Conservation (phyloP, 2,329 filamentous ascomycete genomes). For the Microcyclospora tardicrescens region DNA sequence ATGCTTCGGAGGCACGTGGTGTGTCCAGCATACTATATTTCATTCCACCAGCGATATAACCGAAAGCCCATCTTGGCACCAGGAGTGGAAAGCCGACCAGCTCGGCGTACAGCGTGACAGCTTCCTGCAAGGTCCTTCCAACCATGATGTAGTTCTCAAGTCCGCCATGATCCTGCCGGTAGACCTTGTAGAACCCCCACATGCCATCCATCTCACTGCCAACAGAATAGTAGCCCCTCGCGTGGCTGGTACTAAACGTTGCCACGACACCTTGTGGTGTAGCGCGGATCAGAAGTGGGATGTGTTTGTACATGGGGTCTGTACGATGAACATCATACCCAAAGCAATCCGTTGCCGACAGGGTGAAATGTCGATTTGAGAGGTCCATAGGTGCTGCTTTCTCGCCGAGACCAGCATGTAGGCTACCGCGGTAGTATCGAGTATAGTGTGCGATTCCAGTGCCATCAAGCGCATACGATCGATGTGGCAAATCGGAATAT, state of each 20-base stretch:
- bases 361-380: slow-evolving; percentile 49
- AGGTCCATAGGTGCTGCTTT: slow-evolving; percentile 63
- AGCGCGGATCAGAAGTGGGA: slow-evolving; percentile 57
- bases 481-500: slow-evolving; percentile 49
- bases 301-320: slow-evolving; percentile 64
- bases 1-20: slow-evolving; percentile 41
- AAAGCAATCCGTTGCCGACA: slow-evolving; percentile 59
- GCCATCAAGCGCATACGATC: slow-evolving; percentile 53
- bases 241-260: slow-evolving; percentile 55
- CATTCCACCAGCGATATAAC: slow-evolving; percentile 57
- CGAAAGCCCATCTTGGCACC: slow-evolving; percentile 59
- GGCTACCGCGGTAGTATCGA: slow-evolving; percentile 45
- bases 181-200: slow-evolving; percentile 64
- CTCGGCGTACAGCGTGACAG: slow-evolving; percentile 53
- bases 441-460: slow-evolving; percentile 53
- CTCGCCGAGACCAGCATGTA: slow-evolving; percentile 60
- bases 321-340: slow-evolving; percentile 59
- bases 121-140: slow-evolving; percentile 51
- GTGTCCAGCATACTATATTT: slow-evolving; percentile 47
- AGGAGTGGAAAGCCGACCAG: slow-evolving; percentile 55
- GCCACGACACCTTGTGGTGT: slow-evolving; percentile 51
- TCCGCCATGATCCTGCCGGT: slow-evolving; percentile 58
- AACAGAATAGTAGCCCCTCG: slow-evolving; percentile 50
- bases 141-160: slow-evolving; percentile 59
- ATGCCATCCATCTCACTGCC: slow-evolving; percentile 63